Base-by-base conservation (phyloP, 345 rosid species). In the Melastoma malabathricum region DNA sequence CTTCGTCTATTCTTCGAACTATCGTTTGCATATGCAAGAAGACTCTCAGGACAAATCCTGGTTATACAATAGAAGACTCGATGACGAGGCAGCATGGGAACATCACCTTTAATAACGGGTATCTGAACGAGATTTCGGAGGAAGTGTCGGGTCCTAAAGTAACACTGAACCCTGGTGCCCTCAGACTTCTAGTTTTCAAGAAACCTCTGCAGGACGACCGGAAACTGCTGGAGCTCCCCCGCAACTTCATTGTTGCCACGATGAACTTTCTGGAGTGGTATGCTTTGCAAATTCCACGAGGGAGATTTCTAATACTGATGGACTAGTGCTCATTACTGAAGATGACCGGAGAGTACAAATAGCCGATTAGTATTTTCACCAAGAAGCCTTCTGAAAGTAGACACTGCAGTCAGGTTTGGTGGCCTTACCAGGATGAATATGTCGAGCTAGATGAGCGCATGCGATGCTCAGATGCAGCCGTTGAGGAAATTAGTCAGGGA, bases 181-280 rank as follows among this genome's bases (percentile, higher is more conserved):
- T 84, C 89, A 27, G 80, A 92, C 1, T 64, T 70, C 56, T 92
- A 96, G 4, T 84, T 74, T 69, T 92, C 98, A n/a, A 92, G 69
- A 62, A 92, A 92, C 48, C 98, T 84, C 43, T 84, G 89, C 70
- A 87, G 8, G 14, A 87, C 68, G 27, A 92, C 96, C 61, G 87
- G 96, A 61, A 92, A 79, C 66, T 80, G 89, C 59, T 92, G 98
- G 64, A 92, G 82, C 43, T 92, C 96, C 4, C 85, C 87, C 0
- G 96, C 95, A 15, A 92, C 89, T 72, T 84, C 95, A 38, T 80
- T 87, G 74, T 82, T n/a, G n/a, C n/a, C n/a, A n/a, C n/a, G n/a
- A n/a, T n/a, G n/a, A n/a, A n/a, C n/a, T n/a, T n/a, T n/a, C n/a
- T n/a, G n/a, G n/a, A n/a, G n/a, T n/a, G n/a, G n/a, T n/a, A n/a